Evolutionary conservation across 805 yeast genomes (phyloP).

Genomic region (Zygosaccharomyces lentus): DNA sequence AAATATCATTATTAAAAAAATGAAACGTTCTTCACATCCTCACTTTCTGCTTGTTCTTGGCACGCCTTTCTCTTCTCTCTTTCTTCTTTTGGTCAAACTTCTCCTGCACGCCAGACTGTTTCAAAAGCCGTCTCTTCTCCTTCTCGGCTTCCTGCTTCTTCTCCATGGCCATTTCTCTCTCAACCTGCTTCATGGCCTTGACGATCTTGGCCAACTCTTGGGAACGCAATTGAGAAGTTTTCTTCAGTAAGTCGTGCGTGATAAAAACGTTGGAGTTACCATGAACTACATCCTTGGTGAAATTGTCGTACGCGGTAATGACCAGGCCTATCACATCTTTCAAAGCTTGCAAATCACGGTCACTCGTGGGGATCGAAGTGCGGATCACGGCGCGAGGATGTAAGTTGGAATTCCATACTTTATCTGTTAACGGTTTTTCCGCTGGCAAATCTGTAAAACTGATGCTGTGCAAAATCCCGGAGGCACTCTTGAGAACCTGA

Average conservation of each 20-base stretch:
- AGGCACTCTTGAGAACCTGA: constrained; percentile 41
- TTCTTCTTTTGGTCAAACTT: constrained; percentile 72
- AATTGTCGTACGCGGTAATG: constrained; percentile 55
- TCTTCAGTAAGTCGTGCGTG: constrained; percentile 72
- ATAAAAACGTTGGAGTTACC: constrained; percentile 47
- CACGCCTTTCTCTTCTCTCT: constrained; percentile 78
- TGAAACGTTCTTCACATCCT: constrained; percentile 24
- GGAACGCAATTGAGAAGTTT: constrained; percentile 73
- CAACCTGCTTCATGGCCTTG: constrained; percentile 60
- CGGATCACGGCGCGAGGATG: constrained; percentile 50
- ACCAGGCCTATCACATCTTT: constrained; percentile 50
- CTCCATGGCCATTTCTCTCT: constrained; percentile 63
- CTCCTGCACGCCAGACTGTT: constrained; percentile 68
- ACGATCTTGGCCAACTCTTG: constrained; percentile 64
- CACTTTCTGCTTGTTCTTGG: constrained; percentile 56
- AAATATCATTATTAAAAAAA: constrained; percentile 5
- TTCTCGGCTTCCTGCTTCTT: constrained; percentile 68
- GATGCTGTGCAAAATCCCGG: constrained; percentile 53
- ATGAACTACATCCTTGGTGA: constrained; percentile 37
- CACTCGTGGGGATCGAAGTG: constrained; percentile 46
- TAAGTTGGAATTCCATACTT: constrained; percentile 51
- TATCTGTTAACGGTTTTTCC: constrained; percentile 60
- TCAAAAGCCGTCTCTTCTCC: constrained; percentile 55
- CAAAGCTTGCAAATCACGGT: constrained; percentile 47
- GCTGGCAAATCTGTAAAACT: constrained; percentile 81